Percentiles rank a stretch among this genome's conserved stretches.
Conservation (phyloP, 257 asterid species). For the Salvia hispanica region DNA sequence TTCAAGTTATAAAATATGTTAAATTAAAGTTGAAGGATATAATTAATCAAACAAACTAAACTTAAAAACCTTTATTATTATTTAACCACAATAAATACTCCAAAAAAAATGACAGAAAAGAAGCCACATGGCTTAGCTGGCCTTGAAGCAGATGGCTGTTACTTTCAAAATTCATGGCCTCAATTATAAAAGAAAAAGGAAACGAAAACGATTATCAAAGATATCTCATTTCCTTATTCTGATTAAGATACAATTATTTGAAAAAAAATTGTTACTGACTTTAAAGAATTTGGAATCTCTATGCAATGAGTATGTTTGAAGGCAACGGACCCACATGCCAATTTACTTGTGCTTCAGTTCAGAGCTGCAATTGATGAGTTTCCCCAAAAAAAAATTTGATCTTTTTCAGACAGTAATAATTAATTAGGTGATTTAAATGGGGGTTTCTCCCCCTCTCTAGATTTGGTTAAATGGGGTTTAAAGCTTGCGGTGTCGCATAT, state of each 20-base stretch:
- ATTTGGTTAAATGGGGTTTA: background rate
- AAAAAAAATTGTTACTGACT: too few species aligned
- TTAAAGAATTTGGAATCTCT: conserved; percentile 40
- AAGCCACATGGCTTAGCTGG: too few species aligned
- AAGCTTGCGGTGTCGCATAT: background rate
- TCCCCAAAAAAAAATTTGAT: background rate
- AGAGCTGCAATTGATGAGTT: conserved; percentile 51
- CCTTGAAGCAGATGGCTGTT: too few species aligned
- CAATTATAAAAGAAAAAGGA: background rate
- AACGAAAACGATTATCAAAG: background rate
- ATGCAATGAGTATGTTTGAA: conserved; percentile 56
- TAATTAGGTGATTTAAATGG: conserved; percentile 11
- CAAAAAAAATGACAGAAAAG: conserved; percentile 12
- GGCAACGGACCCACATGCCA: conserved; percentile 51
- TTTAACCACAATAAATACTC: too few species aligned
- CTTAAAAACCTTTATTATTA: too few species aligned
- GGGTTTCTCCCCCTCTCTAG: conserved; percentile 14
- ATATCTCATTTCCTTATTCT: too few species aligned
- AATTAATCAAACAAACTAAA: too few species aligned
- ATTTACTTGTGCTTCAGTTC: conserved; percentile 41
- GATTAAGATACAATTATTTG: too few species aligned
- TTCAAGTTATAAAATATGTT: too few species aligned
- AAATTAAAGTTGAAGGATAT: too few species aligned
- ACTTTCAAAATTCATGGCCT: too few species aligned
- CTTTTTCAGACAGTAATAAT: conserved; percentile 9